phyloP scores from a whole-genome alignment of 139 green algal species.

The Medakamo hakoo region DNA sequence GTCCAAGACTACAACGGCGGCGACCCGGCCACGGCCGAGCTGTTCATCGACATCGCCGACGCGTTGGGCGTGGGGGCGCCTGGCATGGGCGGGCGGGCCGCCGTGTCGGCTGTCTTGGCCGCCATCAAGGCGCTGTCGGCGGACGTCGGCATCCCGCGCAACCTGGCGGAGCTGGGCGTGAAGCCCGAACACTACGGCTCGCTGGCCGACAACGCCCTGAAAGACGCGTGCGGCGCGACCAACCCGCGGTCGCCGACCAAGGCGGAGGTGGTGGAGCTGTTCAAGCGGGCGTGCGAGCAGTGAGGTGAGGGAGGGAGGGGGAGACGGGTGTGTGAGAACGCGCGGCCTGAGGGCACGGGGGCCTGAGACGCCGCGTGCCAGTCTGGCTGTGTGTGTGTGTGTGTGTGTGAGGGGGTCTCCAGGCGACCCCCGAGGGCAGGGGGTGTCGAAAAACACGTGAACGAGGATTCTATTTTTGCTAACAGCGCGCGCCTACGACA shows the following conservation, averaged over 20 bases:
- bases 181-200: conserved; percentile 13
- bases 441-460: not conserved
- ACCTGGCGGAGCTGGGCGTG: conserved; percentile 15
- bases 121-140: conserved; percentile 3
- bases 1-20: conserved; percentile 9
- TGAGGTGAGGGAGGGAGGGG: not conserved
- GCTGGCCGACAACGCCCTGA: conserved; percentile 12
- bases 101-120: conserved; percentile 1
- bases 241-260: conserved; percentile 9
- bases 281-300: not conserved
- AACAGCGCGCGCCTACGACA: not conserved
- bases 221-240: conserved; percentile 14
- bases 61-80: conserved; percentile 3
- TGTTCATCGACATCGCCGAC: conserved; percentile 7
- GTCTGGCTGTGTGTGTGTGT: too few species aligned
- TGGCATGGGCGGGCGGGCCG: not conserved
- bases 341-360: too few species aligned
- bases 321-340: too few species aligned
- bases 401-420: too few species aligned
- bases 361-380: too few species aligned
- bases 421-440: too few species aligned
- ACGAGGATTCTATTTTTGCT: not conserved
- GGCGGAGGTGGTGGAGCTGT: conserved; percentile 8
- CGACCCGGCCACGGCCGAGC: conserved; percentile 1
- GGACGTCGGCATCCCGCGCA: conserved; percentile 12